Evolutionary conservation across 2,329 filamentous ascomycete genomes (phyloP).

Genomic region (Penicillium sp.): DNA sequence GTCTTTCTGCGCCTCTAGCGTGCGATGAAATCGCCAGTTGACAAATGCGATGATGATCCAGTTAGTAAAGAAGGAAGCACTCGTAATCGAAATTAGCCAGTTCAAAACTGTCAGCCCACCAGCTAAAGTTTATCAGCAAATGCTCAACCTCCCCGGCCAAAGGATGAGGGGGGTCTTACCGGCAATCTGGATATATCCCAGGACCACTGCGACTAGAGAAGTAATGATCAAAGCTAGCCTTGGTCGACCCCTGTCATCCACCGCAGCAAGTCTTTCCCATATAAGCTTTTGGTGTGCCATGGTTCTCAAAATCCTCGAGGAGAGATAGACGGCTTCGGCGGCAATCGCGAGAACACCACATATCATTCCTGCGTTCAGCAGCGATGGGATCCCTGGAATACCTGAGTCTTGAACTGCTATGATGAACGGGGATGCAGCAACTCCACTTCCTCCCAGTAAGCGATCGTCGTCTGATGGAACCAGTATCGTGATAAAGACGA

Average conservation of each 20-base stretch:
- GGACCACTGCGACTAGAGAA: conserved; percentile 20
- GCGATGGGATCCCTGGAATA: conserved; percentile 31
- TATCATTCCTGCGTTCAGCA: conserved; percentile 38
- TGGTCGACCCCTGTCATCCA: conserved; percentile 34
- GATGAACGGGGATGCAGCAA: conserved; percentile 36
- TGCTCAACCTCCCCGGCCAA: background rate
- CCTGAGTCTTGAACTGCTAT: conserved; percentile 32
- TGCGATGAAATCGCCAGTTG: conserved; percentile 33
- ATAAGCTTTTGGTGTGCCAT: conserved; percentile 34
- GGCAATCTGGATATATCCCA: conserved; percentile 37
- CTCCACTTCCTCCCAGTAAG: conserved; percentile 30
- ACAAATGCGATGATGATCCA: conserved; percentile 39
- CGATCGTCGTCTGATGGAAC: conserved; percentile 25
- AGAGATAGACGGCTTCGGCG: conserved; percentile 35
- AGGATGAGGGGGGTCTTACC: conserved; percentile 10
- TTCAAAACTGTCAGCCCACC: conserved; percentile 22
- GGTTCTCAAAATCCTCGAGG: conserved; percentile 34
- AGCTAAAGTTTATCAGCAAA: background rate
- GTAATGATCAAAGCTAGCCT: conserved; percentile 32
- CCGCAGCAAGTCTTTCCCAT: conserved; percentile 27
- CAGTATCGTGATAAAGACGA: conserved; percentile 28
- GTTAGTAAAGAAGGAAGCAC: conserved; percentile 35
- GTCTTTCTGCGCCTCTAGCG: conserved; percentile 19
- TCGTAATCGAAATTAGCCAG: conserved; percentile 32
- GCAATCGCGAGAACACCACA: conserved; percentile 34